Evolutionary conservation across 2,329 filamentous ascomycete species (phyloP).

Genomic region (Botrytis deweyae): DNA sequence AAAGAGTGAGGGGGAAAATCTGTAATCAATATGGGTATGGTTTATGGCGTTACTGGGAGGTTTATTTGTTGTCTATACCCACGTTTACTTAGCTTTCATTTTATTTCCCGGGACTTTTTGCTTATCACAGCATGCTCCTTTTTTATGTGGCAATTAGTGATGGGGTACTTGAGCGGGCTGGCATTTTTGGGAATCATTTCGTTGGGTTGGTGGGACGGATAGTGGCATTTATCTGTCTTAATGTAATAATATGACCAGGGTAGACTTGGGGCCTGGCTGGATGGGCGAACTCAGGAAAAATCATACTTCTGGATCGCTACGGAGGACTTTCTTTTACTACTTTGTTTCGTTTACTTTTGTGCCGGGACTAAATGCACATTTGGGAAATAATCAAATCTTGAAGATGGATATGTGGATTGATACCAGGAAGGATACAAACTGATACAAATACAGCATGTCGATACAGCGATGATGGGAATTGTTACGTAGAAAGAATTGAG

Average conservation of each 20-base stretch:
- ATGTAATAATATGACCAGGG: slow-evolving; percentile 18
- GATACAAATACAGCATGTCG: background rate
- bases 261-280: slow-evolving; percentile 12
- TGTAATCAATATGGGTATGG: slow-evolving; percentile 12
- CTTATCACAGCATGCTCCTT: slow-evolving; percentile 9
- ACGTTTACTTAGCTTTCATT: slow-evolving; percentile 17
- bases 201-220: slow-evolving; percentile 5
- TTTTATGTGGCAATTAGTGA: background rate
- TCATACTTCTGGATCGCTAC: slow-evolving; percentile 4
- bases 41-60: slow-evolving; percentile 12
- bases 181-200: slow-evolving; percentile 2
- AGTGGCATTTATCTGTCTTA: slow-evolving; percentile 8
- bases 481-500: background rate
- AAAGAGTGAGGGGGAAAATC: slow-evolving; percentile 11
- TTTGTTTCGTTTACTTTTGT: slow-evolving; percentile 14
- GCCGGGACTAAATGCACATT: background rate
- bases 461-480: slow-evolving; percentile 4
- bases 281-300: slow-evolving; percentile 14
- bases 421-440: slow-evolving; percentile 9
- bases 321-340: slow-evolving; percentile 1
- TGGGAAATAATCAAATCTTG: slow-evolving; percentile 4
- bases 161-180: slow-evolving; percentile 1
- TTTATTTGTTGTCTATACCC: slow-evolving; percentile 25
- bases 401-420: slow-evolving; percentile 11
- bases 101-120: slow-evolving; percentile 6